Percentiles rank a stretch among this genome's conserved stretches.
Conservation (phyloP, 2,329 filamentous ascomycete species). For the Ophiocordyceps camponoti-floridani region DNA sequence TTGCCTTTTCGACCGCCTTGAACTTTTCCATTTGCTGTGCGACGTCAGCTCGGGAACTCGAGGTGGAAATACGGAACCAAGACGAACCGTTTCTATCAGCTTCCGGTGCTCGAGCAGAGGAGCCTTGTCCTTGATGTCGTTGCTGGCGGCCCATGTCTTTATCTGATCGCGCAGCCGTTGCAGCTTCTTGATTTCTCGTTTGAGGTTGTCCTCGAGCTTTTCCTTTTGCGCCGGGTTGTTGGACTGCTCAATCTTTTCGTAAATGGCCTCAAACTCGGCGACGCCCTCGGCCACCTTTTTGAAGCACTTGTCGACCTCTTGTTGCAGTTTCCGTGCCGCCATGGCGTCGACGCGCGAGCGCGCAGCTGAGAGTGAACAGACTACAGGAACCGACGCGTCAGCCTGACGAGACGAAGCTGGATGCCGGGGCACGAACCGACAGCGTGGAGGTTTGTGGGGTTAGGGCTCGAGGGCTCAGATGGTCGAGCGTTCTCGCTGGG, state of each 20-base stretch:
- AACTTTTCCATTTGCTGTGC: constrained; percentile 94
- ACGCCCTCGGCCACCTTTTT: constrained; percentile 95
- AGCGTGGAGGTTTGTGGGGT: no score
- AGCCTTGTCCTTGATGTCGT: constrained; percentile 99
- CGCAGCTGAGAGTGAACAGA: neutral
- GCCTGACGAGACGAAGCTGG: neutral
- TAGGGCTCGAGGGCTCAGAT: no score
- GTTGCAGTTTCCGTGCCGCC: constrained; percentile 89
- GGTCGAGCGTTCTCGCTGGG: no score
- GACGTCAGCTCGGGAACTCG: neutral
- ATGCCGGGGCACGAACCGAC: neutral
- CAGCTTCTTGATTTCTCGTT: constrained; percentile 99
- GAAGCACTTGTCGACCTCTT: constrained; percentile 99
- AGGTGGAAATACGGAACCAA: neutral
- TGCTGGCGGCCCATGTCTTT: constrained; percentile 96
- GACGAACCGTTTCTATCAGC: constrained; percentile 88
- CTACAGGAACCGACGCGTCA: neutral
- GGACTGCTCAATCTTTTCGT: constrained; percentile 92
- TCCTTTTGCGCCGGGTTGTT: constrained; percentile 92
- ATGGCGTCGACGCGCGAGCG: constrained; percentile 32
- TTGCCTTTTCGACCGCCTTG: constrained; percentile 99
- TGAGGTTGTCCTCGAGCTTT: constrained; percentile 93
- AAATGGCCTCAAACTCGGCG: constrained; percentile 78
- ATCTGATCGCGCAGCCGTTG: constrained; percentile 95
- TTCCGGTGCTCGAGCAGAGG: constrained; percentile 85